Percentiles rank a stretch among this genome's conserved stretches.
phyloP scores from a whole-genome alignment of 2,329 filamentous ascomycete genomes.

The Stagonosporopsis chrysanthemi region DNA sequence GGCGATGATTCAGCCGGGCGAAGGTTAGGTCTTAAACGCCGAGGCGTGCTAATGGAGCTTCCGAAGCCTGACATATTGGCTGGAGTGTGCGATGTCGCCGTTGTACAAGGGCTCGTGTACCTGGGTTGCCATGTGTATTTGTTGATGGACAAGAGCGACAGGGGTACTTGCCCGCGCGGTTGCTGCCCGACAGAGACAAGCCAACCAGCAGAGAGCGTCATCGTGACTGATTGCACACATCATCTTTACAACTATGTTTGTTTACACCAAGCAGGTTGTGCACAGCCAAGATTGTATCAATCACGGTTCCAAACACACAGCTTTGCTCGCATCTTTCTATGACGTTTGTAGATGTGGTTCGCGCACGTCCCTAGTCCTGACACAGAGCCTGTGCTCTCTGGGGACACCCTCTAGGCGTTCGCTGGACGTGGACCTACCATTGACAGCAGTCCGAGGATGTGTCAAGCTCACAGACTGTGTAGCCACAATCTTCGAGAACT shows the following conservation, averaged over 20 bases:
- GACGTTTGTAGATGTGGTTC: constrained; percentile 5
- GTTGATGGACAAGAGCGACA: constrained; percentile 9
- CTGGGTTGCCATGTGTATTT: constrained; percentile 19
- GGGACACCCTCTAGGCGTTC: constrained; percentile 6
- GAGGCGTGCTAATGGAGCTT: constrained; percentile 20
- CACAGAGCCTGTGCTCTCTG: constrained; percentile 11
- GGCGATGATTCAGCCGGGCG: constrained; percentile 53
- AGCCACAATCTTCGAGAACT: not conserved
- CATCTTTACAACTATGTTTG: not conserved
- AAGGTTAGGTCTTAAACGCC: constrained; percentile 46
- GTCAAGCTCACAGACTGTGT: not conserved
- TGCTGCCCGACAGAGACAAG: constrained; percentile 5
- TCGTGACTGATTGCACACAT: not conserved
- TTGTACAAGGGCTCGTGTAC: constrained; percentile 13
- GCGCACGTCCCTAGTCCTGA: not conserved
- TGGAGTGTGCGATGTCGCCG: constrained; percentile 14
- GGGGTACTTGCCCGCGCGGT: constrained; percentile 1
- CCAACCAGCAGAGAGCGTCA: not conserved
- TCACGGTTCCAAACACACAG: not conserved
- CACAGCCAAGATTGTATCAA: not conserved
- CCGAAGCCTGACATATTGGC: constrained; percentile 21
- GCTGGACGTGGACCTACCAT: not conserved
- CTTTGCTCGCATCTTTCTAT: not conserved
- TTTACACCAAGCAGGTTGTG: not conserved
- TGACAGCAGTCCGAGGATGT: not conserved